phyloP scores from a whole-genome alignment of 176 grass and related monocot species.

The Tillandsia fasciculata region DNA sequence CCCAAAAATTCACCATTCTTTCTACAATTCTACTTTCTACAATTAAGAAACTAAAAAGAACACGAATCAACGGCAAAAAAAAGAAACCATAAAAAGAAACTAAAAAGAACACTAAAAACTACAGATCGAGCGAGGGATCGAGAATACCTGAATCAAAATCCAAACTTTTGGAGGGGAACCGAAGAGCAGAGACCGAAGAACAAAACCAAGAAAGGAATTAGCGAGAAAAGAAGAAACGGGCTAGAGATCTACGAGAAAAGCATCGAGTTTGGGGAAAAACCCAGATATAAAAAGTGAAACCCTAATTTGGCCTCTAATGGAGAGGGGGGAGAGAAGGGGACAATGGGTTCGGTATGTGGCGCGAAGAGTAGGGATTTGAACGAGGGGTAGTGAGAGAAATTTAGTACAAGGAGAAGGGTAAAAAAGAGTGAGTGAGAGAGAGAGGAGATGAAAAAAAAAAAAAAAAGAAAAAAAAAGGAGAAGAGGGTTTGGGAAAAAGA shows the following conservation, averaged over 20 bases:
- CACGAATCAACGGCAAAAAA: background rate
- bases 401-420: slow-evolving; percentile 17
- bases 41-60: background rate
- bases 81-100: background rate
- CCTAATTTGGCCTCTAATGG: background rate
- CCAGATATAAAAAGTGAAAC: background rate
- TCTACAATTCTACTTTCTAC: background rate
- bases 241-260: background rate
- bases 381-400: slow-evolving; percentile 25
- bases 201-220: background rate
- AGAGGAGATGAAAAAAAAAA: slow-evolving; percentile 9
- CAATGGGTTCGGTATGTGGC: slow-evolving; percentile 11
- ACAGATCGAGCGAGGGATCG: background rate
- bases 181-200: background rate
- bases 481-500: slow-evolving; percentile 10
- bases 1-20: background rate
- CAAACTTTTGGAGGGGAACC: background rate
- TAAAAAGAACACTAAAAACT: background rate
- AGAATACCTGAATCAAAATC: slow-evolving; percentile 5
- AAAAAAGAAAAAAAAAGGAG: slow-evolving; percentile 15
- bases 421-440: slow-evolving; percentile 17
- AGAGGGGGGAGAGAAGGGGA: background rate
- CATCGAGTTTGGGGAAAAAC: background rate
- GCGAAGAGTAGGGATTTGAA: slow-evolving; percentile 39
- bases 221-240: background rate